Conservation (phyloP, 2,329 filamentous ascomycete species). For the Trichocomaceae sp. region DNA sequence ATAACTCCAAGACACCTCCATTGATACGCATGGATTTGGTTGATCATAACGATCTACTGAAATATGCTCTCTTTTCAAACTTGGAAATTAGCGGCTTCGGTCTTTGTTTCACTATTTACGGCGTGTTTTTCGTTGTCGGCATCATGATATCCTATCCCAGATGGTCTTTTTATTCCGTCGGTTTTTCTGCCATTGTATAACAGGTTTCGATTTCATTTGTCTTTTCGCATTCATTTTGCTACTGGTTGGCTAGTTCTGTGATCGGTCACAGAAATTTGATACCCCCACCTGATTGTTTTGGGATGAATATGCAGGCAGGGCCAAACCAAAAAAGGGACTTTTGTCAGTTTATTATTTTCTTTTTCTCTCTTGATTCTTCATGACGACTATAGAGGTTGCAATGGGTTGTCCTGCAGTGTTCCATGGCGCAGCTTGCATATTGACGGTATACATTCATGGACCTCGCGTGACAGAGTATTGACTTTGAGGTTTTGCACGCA, state of each 20-base stretch:
- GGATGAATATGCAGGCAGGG: constrained; percentile 9
- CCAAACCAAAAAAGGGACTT: constrained; percentile 7
- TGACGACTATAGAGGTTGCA: constrained; percentile 36
- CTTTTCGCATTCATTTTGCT: constrained; percentile 11
- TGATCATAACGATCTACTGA: not conserved
- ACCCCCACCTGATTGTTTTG: constrained; percentile 14
- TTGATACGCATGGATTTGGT: not conserved
- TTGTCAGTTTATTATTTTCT: constrained; percentile 16
- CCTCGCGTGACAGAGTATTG: constrained; percentile 28
- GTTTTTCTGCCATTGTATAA: constrained; percentile 12
- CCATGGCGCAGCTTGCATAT: constrained; percentile 11
- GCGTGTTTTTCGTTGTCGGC: constrained; percentile 13
- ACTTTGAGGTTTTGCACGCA: constrained; percentile 1
- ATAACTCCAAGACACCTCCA: constrained; percentile 17
- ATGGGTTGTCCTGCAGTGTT: constrained; percentile 25
- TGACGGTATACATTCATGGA: constrained; percentile 23
- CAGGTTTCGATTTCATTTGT: constrained; percentile 11
- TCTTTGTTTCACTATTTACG: constrained; percentile 8
- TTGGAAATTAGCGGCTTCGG: not conserved
- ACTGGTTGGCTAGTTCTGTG: constrained; percentile 20
- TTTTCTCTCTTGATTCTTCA: constrained; percentile 13
- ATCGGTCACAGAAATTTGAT: constrained; percentile 22
- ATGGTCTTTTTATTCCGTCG: constrained; percentile 11
- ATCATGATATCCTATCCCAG: constrained; percentile 15
- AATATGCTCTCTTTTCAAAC: not conserved